Evolutionary conservation across 331 rosid genomes (phyloP).

Genomic region (Quercus tomentella): DNA sequence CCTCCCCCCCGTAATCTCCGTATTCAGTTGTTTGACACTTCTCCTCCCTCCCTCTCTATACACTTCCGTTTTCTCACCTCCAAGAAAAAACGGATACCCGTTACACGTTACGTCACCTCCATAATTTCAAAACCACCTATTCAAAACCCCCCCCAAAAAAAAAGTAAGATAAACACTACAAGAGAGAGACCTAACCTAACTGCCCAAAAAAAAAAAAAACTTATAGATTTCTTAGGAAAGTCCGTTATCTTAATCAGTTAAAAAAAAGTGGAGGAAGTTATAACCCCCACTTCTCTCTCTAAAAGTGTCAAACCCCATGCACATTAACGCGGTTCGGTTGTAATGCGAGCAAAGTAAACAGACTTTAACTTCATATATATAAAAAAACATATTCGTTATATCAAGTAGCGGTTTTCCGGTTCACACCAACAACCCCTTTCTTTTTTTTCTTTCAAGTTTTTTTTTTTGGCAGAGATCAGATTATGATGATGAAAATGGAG

Average conservation of each 20-base stretch:
- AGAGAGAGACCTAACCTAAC: neutral
- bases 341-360: slow-evolving; percentile 2
- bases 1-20: too few species aligned
- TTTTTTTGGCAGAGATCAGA: neutral
- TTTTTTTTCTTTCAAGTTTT: neutral
- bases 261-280: slow-evolving; percentile 27
- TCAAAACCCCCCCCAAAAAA: too few species aligned
- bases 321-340: slow-evolving; percentile 36
- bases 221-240: slow-evolving; percentile 24
- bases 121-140: neutral
- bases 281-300: slow-evolving; percentile 27
- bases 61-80: neutral
- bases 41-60: too few species aligned
- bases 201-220: neutral
- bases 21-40: too few species aligned
- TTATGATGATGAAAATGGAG: neutral
- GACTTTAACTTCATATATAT: too few species aligned
- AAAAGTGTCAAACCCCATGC: neutral
- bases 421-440: slow-evolving; percentile 47
- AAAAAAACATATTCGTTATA: slow-evolving; percentile 18
- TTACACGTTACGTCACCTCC: neutral
- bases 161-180: neutral
- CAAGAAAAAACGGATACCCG: slow-evolving; percentile 18
- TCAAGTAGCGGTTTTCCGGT: slow-evolving; percentile 49
- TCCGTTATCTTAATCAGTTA: slow-evolving; percentile 39